Percentiles rank a stretch among this genome's conserved stretches.
Conservation (phyloP, 345 rosid genomes). For the Eucalyptus albens region DNA sequence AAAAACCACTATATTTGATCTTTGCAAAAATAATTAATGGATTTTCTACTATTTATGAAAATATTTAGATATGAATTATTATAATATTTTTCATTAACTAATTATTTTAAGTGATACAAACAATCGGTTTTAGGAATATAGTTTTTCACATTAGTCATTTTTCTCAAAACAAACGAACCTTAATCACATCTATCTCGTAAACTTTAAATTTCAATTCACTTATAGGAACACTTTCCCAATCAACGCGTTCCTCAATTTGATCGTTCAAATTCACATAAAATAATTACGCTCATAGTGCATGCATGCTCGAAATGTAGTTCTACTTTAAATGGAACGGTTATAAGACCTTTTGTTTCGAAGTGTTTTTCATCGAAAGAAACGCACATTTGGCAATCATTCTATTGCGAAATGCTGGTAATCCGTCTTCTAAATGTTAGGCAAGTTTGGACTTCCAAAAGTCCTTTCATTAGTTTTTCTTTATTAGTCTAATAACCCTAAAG, state of each 20-base stretch:
- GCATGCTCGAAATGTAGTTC: neutral
- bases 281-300: neutral
- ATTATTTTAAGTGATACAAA: no score
- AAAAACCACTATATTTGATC: no score
- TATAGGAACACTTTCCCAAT: neutral
- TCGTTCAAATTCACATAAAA: neutral
- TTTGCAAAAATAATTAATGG: no score
- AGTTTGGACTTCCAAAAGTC: neutral
- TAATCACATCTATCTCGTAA: no score
- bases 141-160: accelerated
- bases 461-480: neutral
- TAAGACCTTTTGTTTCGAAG: neutral
- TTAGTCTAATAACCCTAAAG: neutral
- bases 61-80: no score
- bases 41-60: no score
- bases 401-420: no score
- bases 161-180: no score
- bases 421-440: neutral
- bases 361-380: no score
- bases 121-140: no score
- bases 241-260: neutral
- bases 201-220: neutral
- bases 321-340: neutral
- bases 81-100: no score
- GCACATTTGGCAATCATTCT: neutral